Percentiles rank a stretch among this genome's conserved stretches.
These are phyloP conservation scores for Macadamia integrifolia DNA, from an alignment of 164 flowering plant species.

Conservation along the genomic window DNA sequence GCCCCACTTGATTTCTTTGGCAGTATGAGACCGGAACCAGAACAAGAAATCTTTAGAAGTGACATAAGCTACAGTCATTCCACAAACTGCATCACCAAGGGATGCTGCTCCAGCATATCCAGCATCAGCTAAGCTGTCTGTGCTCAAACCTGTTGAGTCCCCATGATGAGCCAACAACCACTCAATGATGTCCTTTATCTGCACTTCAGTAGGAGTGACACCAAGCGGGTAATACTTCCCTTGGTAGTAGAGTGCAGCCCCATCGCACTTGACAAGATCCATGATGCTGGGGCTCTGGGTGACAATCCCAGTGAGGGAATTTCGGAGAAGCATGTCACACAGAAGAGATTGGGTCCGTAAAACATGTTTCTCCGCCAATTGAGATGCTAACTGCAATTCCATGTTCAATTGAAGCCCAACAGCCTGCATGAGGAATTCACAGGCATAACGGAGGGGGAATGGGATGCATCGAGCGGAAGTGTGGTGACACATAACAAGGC, in stretches of 20 bases:
- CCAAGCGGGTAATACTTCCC: constrained; percentile 50
- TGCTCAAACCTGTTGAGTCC: constrained; percentile 67
- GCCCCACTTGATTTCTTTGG: constrained; percentile 32
- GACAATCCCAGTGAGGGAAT: constrained; percentile 55
- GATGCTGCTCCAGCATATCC: constrained; percentile 58
- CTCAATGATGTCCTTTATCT: constrained; percentile 48
- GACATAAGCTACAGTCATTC: constrained; percentile 53
- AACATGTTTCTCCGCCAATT: constrained; percentile 47
- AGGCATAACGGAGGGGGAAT: constrained; percentile 71
- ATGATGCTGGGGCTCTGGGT: constrained; percentile 63
- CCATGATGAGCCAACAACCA: constrained; percentile 55
- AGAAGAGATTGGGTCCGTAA: constrained; percentile 51
- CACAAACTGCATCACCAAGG: constrained; percentile 70
- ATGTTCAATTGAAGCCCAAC: constrained; percentile 58
- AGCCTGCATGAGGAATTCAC: constrained; percentile 71
- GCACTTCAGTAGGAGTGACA: constrained; percentile 63
- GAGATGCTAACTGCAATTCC: constrained; percentile 56
- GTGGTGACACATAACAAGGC: constrained; percentile 74
- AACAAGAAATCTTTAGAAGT: constrained; percentile 35
- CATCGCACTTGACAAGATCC: constrained; percentile 81
- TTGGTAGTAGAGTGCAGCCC: constrained; percentile 55
- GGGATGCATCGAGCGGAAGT: constrained; percentile 51
- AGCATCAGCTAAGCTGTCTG: constrained; percentile 56
- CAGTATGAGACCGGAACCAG: constrained; percentile 36
- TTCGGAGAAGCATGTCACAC: constrained; percentile 77